phyloP scores from a whole-genome alignment of 2,329 filamentous ascomycete species.

The Neophaeococcomyces mojaviensis region DNA sequence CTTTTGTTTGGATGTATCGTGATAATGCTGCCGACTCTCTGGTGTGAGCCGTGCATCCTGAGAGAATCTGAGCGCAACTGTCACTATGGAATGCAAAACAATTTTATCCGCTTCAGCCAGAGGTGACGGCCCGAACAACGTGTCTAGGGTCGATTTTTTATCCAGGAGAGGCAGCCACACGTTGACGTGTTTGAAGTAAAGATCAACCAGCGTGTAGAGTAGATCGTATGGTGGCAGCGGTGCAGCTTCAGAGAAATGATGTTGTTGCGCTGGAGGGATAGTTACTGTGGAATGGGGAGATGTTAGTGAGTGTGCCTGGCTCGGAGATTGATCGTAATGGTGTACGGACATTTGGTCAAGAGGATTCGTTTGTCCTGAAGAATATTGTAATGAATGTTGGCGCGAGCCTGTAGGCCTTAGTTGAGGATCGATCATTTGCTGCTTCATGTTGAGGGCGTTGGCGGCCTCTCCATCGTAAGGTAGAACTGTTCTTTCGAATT shows the following conservation, averaged over 20 bases:
- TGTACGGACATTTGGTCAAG: constrained; percentile 14
- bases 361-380: constrained; percentile 5
- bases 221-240: constrained; percentile 66
- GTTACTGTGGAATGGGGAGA: constrained; percentile 18
- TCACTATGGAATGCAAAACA: constrained; percentile 78
- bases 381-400: constrained; percentile 18
- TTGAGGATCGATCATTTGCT: constrained; percentile 18
- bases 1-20: constrained; percentile 73
- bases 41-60: constrained; percentile 67
- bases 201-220: constrained; percentile 62
- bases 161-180: constrained; percentile 89
- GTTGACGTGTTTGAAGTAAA: constrained; percentile 74
- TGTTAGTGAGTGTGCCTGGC: constrained; percentile 15
- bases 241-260: constrained; percentile 1
- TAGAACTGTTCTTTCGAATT: constrained; percentile 8
- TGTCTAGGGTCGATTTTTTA: constrained; percentile 70
- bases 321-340: constrained; percentile 11
- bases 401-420: constrained; percentile 13
- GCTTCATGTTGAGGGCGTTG: background rate
- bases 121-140: constrained; percentile 57
- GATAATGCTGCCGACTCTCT: constrained; percentile 65
- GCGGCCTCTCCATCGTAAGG: constrained; percentile 15
- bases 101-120: constrained; percentile 65
- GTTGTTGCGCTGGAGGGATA: background rate
- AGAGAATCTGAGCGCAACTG: constrained; percentile 78